Percentiles rank a stretch among this genome's conserved stretches.
Evolutionary conservation across 768 basidiomycete genomes (phyloP).

Genomic region (Tricholoma furcatifolium): DNA sequence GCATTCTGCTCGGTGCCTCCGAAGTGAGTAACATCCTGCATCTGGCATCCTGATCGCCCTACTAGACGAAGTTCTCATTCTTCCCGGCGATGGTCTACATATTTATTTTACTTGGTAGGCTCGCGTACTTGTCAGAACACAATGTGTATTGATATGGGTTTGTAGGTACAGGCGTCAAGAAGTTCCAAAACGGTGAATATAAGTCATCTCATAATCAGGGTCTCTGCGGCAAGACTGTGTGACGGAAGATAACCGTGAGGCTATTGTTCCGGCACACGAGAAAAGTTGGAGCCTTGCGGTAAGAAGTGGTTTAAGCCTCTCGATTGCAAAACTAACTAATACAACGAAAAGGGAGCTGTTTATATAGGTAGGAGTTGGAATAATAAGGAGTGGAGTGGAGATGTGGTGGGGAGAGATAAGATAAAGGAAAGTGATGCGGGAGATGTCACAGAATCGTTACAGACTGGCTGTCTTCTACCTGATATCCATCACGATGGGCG

Average conservation of each 20-base stretch:
- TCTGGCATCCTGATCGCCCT: not conserved
- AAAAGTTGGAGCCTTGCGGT: no score
- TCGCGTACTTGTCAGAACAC: not conserved
- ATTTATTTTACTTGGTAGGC: conserved; percentile 44
- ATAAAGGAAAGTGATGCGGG: no score
- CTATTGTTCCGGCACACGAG: no score
- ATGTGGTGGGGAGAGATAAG: no score
- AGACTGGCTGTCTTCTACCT: conserved; percentile 41
- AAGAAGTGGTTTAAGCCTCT: no score
- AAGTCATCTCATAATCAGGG: not conserved
- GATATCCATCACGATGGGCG: conserved; percentile 37
- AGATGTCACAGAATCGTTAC: no score
- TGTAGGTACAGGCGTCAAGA: conserved; percentile 45
- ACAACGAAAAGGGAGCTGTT: no score
- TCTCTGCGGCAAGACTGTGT: conserved; percentile 20
- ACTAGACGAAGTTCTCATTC: conserved; percentile 26
- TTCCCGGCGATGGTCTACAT: conserved; percentile 46
- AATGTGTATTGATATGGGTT: conserved; percentile 3
- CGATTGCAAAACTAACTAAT: no score
- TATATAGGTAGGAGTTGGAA: no score
- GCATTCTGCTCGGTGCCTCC: conserved; percentile 43
- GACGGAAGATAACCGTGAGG: no score
- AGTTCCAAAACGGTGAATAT: conserved; percentile 39
- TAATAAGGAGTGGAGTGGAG: no score
- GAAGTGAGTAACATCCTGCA: conserved; percentile 32